Evolutionary conservation across 495 filamentous ascomycete genomes (phyloP), one percentile per base, ranked within the genome.

Genomic region (Podospora appendiculata): DNA sequence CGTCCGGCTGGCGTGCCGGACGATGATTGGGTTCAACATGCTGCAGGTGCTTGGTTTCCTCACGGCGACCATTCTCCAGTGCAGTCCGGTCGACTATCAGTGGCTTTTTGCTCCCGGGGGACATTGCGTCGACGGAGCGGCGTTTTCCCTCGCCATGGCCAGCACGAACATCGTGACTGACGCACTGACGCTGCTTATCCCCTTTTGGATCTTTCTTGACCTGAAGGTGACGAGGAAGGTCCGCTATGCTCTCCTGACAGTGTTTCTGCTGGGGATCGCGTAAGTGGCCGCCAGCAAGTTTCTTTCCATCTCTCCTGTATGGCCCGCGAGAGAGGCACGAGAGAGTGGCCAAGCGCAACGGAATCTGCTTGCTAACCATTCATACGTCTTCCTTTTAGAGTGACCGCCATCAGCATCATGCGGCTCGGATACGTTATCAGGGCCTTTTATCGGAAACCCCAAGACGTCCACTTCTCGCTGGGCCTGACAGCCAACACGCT

Each of bases 1-100:
- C 57, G 68, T 69, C 41, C 69, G 62, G 42, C 50, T 57, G 12
- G 58, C 74, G 11, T 75, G 70, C 43, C 55, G 61, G 13, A 72
- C 57, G 66, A 71, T 70, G 51, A 74, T 80, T 41, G 52, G 55
- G 8, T 65, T 82, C 49, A 77, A 75, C 40, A 51, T 79, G 6
- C 63, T 59, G 0, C 69, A 79, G 32, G 72, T 78, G 48, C 54
- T 80, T 48, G 64, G 72, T 7, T 71, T 80, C 11, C 70, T 81
- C 25, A 60, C 80, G n/a, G 73, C 70, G 34, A 75, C 72, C 40
- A 65, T 85, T 42, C 75, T 83, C 54, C 79, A 82, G 58, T 81
- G 78, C 57, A 62, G 54, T 0, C 77, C 78, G 1, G 57, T 79
- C 19, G 54, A 63, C 4, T 70, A 57, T 42, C 67, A 68, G 45